Evolutionary conservation across 2,329 filamentous ascomycete genomes (phyloP).

Genomic region (Colletotrichum sp.): DNA sequence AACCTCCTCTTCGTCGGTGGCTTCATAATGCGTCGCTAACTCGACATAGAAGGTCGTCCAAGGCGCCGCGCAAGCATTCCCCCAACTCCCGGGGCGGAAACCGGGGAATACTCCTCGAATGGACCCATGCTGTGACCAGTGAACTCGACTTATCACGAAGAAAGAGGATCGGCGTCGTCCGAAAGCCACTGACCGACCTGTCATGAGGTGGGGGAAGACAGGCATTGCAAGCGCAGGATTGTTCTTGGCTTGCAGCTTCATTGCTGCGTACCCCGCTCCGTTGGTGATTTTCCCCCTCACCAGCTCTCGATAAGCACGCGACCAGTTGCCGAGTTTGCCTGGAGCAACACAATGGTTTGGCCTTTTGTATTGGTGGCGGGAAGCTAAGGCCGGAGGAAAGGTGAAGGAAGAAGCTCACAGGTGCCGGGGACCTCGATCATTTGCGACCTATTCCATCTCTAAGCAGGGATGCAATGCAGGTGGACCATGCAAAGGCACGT

Average conservation of each 20-base stretch:
- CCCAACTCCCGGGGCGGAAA: background rate
- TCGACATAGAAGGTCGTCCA: slow-evolving; percentile 8
- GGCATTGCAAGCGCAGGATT: background rate
- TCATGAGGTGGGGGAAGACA: background rate
- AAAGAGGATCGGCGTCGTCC: slow-evolving; percentile 1
- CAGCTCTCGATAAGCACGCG: slow-evolving; percentile 7
- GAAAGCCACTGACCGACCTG: background rate
- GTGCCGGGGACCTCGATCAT: background rate
- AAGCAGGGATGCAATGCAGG: background rate
- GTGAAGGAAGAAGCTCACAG: background rate
- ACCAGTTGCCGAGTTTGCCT: background rate
- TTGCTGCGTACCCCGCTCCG: slow-evolving; percentile 16
- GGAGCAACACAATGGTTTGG: rapidly evolving
- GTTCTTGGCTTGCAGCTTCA: slow-evolving; percentile 14
- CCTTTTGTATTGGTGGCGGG: background rate
- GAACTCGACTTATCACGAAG: background rate
- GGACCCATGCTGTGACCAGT: background rate
- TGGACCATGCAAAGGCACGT: background rate
- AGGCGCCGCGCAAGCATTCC: background rate
- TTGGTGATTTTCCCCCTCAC: background rate
- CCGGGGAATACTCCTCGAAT: background rate
- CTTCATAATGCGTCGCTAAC: background rate
- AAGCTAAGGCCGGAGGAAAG: background rate
- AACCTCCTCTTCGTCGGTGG: background rate
- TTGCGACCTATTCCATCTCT: background rate